phyloP scores from a whole-genome alignment of 208 protist species.

The Leishmania martiniquensis region DNA sequence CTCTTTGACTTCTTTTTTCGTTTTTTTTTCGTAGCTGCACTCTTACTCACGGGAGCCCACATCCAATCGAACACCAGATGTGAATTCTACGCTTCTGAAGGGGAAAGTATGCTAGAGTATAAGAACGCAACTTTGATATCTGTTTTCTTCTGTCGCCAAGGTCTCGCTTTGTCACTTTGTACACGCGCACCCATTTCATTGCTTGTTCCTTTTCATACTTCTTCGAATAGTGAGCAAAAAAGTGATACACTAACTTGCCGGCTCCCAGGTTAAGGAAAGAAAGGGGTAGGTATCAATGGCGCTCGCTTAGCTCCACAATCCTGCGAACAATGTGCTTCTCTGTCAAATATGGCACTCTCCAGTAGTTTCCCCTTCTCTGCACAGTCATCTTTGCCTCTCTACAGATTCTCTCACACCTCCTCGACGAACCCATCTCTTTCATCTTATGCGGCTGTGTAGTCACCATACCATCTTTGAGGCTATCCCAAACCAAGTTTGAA shows the following conservation, averaged over 20 bases:
- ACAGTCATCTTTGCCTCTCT: background rate
- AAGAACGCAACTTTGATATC: background rate
- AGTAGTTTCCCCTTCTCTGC: background rate
- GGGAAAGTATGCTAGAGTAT: background rate
- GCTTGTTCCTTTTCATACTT: background rate
- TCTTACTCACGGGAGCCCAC: background rate
- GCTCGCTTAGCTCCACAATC: background rate
- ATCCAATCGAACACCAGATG: background rate
- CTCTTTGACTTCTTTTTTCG: background rate
- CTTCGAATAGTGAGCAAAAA: background rate
- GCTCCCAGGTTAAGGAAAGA: background rate
- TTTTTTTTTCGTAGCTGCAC: conserved; percentile 16
- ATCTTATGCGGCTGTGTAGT: background rate
- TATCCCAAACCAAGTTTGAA: background rate
- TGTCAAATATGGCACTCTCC: background rate
- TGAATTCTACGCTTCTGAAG: background rate
- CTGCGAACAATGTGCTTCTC: background rate
- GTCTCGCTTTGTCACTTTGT: background rate
- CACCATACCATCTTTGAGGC: background rate
- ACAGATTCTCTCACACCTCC: background rate
- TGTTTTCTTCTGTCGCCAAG: background rate
- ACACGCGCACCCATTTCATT: background rate
- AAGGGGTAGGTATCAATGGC: background rate
- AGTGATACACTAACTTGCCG: too few species aligned
- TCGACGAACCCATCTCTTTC: background rate